A percentile compares a stretch with the other conserved stretches of the same genome.
Conservation (phyloP, 169 alveolate genomes). For the Plasmodium berghei region DNA sequence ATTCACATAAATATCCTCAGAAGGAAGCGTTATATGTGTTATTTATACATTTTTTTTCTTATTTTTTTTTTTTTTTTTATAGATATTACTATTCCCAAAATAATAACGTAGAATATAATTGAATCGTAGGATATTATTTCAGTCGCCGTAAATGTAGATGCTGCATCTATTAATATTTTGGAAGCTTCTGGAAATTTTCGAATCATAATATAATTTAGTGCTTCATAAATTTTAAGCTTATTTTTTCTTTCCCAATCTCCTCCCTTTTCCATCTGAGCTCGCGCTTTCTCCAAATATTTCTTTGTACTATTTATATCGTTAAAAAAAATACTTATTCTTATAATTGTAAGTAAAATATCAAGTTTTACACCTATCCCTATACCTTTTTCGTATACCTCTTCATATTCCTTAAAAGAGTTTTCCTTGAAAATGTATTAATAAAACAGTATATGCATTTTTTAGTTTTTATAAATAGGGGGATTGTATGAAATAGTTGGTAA, state of each 20-base stretch:
- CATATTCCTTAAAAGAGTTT: slow-evolving; percentile 86
- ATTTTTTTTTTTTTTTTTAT: not conserved
- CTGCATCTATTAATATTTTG: slow-evolving; percentile 87
- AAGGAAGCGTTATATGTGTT: too few relatives aligned
- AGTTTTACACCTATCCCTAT: slow-evolving; percentile 87
- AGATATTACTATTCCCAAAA: slow-evolving; percentile 86
- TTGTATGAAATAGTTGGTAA: not conserved
- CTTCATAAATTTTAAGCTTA: slow-evolving; percentile 95
- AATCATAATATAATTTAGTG: slow-evolving; percentile 86
- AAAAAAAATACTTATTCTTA: slow-evolving; percentile 84
- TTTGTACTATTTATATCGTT: slow-evolving; percentile 78
- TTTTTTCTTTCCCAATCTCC: slow-evolving; percentile 99
- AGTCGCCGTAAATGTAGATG: slow-evolving; percentile 95
- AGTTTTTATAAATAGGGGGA: not conserved
- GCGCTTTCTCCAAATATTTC: slow-evolving; percentile 80
- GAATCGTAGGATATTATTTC: slow-evolving; percentile 94
- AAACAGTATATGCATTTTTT: not conserved
- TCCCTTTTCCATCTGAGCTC: slow-evolving; percentile 93
- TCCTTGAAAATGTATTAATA: slow-evolving; percentile 59
- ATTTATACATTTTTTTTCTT: not conserved
- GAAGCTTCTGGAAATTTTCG: slow-evolving; percentile 93
- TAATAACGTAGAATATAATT: slow-evolving; percentile 93
- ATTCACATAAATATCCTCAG: too few relatives aligned
- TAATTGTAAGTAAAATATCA: slow-evolving; percentile 83
- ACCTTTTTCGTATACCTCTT: slow-evolving; percentile 84